Evolutionary conservation across 495 filamentous ascomycete genomes (phyloP).

Genomic region (Achaetomiella virescens): DNA sequence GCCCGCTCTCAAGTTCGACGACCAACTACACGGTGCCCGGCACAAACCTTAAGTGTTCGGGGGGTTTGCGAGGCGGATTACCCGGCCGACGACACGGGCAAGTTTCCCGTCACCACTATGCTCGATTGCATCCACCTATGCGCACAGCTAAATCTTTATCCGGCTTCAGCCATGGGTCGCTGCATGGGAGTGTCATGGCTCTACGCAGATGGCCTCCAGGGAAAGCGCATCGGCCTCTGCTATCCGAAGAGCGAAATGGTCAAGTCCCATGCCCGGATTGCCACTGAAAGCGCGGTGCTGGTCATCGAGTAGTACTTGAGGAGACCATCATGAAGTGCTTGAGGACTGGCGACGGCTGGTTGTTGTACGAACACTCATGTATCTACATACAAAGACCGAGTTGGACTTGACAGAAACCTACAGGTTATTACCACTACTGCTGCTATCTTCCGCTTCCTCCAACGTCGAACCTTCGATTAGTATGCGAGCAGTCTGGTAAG

Average conservation of each 20-base stretch:
- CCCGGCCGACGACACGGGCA: conserved; percentile 4
- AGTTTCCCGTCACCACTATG: conserved; percentile 10
- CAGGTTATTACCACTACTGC: too few relatives aligned
- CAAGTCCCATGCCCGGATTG: background rate
- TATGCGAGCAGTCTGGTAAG: too few relatives aligned
- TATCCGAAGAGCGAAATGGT: conserved; percentile 3
- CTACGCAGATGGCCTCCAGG: conserved; percentile 1
- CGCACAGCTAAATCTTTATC: conserved; percentile 14
- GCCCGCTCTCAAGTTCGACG: background rate
- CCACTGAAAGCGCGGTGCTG: background rate
- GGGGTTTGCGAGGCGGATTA: conserved; percentile 9
- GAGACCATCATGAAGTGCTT: too few relatives aligned
- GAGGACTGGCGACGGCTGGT: too few relatives aligned
- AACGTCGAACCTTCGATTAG: too few relatives aligned
- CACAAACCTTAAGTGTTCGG: conserved; percentile 9
- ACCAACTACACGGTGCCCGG: conserved; percentile 13
- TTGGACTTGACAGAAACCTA: too few relatives aligned
- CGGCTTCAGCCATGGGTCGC: conserved; percentile 2
- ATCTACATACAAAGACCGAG: too few relatives aligned
- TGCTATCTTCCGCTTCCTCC: too few relatives aligned
- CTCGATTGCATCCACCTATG: conserved; percentile 16
- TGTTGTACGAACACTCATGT: too few relatives aligned
- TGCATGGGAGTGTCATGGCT: conserved; percentile 13
- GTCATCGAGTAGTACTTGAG: background rate
- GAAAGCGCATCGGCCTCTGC: conserved; percentile 10